A percentile compares a stretch with the other conserved stretches of the same genome.
Conservation (phyloP, 2,329 filamentous ascomycete species). For the Mariannaea sp. region DNA sequence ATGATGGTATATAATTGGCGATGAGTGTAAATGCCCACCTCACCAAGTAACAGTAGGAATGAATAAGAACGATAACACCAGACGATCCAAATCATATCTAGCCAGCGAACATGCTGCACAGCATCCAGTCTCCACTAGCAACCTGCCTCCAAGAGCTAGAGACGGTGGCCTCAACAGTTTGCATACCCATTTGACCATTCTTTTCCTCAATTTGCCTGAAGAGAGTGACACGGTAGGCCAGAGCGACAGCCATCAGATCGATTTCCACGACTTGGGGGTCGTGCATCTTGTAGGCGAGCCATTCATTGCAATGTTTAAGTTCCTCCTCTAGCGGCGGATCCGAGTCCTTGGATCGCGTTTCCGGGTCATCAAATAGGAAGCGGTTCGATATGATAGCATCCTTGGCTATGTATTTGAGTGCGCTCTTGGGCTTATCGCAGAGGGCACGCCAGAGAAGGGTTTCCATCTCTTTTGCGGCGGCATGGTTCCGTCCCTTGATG, state of each 20-base stretch:
- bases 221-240: conserved; percentile 34
- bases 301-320: conserved; percentile 37
- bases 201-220: conserved; percentile 35
- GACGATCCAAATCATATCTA: conserved; percentile 3
- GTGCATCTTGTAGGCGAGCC: conserved; percentile 39
- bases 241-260: conserved; percentile 36
- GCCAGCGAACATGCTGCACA: conserved; percentile 37
- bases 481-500: conserved; percentile 37
- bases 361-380: conserved; percentile 36
- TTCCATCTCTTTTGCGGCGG: conserved; percentile 38
- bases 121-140: conserved; percentile 37
- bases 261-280: conserved; percentile 37
- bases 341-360: conserved; percentile 31
- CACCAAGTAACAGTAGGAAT: conserved; percentile 4
- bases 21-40: background rate
- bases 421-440: conserved; percentile 38
- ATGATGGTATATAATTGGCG: no score
- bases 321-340: conserved; percentile 36
- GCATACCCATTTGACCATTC: conserved; percentile 29
- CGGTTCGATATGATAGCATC: conserved; percentile 38
- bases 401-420: conserved; percentile 37
- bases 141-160: conserved; percentile 38
- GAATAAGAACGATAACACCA: conserved; percentile 7
- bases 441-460: conserved; percentile 39
- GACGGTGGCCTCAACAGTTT: conserved; percentile 34